Conservation (phyloP, 257 asterid genomes). For the Rhazya stricta region DNA sequence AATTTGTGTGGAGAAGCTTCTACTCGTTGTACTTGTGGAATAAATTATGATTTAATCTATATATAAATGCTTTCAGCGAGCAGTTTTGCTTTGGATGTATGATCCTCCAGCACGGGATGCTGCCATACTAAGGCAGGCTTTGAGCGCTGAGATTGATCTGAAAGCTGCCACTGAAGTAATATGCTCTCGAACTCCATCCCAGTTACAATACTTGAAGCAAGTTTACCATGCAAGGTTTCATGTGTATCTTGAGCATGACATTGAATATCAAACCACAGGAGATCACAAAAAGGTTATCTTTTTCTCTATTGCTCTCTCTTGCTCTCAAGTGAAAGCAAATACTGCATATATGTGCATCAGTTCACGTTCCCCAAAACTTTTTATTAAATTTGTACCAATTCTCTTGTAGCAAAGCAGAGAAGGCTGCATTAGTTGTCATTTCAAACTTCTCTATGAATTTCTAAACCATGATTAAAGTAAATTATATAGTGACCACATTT, state of each 20-base stretch:
- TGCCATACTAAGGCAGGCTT: conserved; percentile 49
- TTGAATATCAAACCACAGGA: conserved; percentile 52
- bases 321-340: not conserved
- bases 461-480: not conserved
- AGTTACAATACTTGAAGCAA: conserved; percentile 74
- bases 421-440: not conserved
- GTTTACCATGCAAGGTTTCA: conserved; percentile 50
- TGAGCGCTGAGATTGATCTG: conserved; percentile 43
- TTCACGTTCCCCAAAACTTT: not conserved
- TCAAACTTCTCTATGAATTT: not conserved
- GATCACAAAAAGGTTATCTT: conserved; percentile 70
- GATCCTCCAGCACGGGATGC: conserved; percentile 93
- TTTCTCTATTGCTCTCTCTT: conserved; percentile 9
- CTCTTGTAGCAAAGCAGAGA: not conserved
- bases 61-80: conserved; percentile 47
- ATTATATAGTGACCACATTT: not conserved
- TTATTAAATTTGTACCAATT: not conserved
- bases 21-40: not conserved
- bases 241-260: conserved; percentile 71
- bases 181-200: conserved; percentile 85
- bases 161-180: conserved; percentile 85
- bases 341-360: not conserved
- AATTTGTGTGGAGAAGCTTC: not conserved
- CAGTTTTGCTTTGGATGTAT: conserved; percentile 74
- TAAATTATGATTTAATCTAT: not conserved